A percentile compares a stretch with the other conserved stretches of the same genome.
Conservation (phyloP, 306 rosid genomes). For the Prunus mume region DNA sequence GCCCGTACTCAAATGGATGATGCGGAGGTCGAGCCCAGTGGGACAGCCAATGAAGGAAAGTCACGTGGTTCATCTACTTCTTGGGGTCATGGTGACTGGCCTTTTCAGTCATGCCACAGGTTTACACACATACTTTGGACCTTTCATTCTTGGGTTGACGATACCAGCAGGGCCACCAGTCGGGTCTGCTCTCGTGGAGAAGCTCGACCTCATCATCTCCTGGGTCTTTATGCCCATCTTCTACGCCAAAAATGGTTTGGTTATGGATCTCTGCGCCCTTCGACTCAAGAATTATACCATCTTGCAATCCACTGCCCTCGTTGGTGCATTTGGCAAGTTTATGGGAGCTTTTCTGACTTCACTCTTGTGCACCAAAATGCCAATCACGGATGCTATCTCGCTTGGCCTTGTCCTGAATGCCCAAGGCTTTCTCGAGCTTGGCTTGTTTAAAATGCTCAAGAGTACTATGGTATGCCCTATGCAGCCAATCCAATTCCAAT, state of each 20-base stretch:
- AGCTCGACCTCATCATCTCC: conserved; percentile 23
- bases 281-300: background rate
- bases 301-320: conserved; percentile 14
- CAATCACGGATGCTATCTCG: conserved; percentile 22
- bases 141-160: conserved; percentile 32
- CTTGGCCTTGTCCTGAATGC: conserved; percentile 38
- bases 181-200: conserved; percentile 22
- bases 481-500: background rate
- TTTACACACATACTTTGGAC: conserved; percentile 24
- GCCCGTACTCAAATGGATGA: conserved; percentile 21
- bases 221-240: conserved; percentile 41
- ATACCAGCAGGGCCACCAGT: conserved; percentile 34
- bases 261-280: background rate
- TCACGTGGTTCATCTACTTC: conserved; percentile 2
- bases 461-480: background rate
- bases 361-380: conserved; percentile 5
- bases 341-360: conserved; percentile 22
- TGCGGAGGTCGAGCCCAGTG: background rate
- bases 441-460: conserved; percentile 18
- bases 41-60: conserved; percentile 23
- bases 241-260: conserved; percentile 25
- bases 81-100: conserved; percentile 24
- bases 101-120: conserved; percentile 25
- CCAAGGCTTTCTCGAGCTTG: conserved; percentile 38
- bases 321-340: conserved; percentile 28